These are phyloP conservation scores for Metschnikowia aberdeeniae DNA, from an alignment of 805 yeast genomes.

Conservation along the genomic window DNA sequence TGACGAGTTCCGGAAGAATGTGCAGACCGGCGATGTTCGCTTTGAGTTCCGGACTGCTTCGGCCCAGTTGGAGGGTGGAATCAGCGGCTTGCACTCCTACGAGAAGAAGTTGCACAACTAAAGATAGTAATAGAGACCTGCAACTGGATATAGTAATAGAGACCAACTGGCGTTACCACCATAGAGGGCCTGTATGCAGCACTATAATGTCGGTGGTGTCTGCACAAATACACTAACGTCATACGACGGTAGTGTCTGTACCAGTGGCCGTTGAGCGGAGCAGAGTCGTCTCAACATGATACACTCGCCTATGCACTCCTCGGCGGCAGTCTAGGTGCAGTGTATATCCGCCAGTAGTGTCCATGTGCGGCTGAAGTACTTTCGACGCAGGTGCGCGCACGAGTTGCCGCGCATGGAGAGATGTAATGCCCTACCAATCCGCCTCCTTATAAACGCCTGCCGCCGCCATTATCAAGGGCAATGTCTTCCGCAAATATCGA, in stretches of 20 bases:
- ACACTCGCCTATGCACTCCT: too few relatives aligned
- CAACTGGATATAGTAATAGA: too few relatives aligned
- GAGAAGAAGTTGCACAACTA: constrained; percentile 95
- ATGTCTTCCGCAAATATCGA: constrained; percentile 48
- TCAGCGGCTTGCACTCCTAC: constrained; percentile 91
- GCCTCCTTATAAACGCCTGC: constrained; percentile 2
- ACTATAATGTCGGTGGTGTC: too few relatives aligned
- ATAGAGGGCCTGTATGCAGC: too few relatives aligned
- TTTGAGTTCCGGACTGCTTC: constrained; percentile 98
- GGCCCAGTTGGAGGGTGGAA: constrained; percentile 99
- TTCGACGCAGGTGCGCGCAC: background rate
- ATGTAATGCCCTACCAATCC: background rate
- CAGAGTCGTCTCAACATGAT: too few relatives aligned
- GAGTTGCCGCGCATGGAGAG: background rate
- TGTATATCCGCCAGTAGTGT: too few relatives aligned
- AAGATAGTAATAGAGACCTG: background rate
- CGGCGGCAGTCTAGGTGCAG: too few relatives aligned
- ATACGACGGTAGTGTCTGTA: too few relatives aligned
- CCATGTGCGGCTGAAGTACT: background rate
- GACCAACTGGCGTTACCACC: too few relatives aligned
- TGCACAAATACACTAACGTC: too few relatives aligned
- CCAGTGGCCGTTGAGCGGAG: too few relatives aligned
- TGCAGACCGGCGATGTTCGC: constrained; percentile 68
- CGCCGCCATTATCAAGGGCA: constrained; percentile 11
- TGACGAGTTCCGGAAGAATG: constrained; percentile 57